phyloP scores from a whole-genome alignment of 208 protist species.

The Tetramitus jugosus region DNA sequence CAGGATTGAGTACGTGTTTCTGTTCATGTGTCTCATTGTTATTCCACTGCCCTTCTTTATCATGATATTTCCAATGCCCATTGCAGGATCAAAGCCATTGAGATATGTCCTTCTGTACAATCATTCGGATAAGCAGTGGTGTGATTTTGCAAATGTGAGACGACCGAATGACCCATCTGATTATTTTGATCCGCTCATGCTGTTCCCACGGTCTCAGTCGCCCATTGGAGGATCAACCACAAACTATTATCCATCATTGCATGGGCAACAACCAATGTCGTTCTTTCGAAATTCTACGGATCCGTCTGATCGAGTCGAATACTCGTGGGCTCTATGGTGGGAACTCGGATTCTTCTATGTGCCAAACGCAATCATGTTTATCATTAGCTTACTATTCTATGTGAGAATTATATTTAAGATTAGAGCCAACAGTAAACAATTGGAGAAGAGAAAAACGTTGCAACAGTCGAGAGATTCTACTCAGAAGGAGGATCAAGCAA shows the following conservation, averaged over 20 bases:
- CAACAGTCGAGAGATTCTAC: not conserved
- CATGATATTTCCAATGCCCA: constrained; percentile 3
- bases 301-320: not conserved
- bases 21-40: not conserved
- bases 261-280: too few relatives aligned
- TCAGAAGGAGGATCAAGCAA: not conserved
- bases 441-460: not conserved
- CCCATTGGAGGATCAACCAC: too few relatives aligned
- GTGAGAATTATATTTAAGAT: constrained; percentile 11
- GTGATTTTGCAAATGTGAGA: constrained; percentile 19
- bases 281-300: too few relatives aligned
- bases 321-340: not conserved
- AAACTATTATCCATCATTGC: too few relatives aligned
- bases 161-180: too few relatives aligned
- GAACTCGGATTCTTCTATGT: constrained; percentile 17
- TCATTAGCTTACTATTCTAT: not conserved
- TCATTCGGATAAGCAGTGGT: not conserved
- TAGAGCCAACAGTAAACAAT: not conserved
- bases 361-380: not conserved
- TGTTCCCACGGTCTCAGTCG: too few relatives aligned
- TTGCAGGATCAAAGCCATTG: not conserved
- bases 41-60: constrained; percentile 3
- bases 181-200: too few relatives aligned
- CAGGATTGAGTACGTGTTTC: not conserved
- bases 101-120: not conserved